phyloP scores from a whole-genome alignment of 306 rosid species.

The Fragaria vesca region DNA sequence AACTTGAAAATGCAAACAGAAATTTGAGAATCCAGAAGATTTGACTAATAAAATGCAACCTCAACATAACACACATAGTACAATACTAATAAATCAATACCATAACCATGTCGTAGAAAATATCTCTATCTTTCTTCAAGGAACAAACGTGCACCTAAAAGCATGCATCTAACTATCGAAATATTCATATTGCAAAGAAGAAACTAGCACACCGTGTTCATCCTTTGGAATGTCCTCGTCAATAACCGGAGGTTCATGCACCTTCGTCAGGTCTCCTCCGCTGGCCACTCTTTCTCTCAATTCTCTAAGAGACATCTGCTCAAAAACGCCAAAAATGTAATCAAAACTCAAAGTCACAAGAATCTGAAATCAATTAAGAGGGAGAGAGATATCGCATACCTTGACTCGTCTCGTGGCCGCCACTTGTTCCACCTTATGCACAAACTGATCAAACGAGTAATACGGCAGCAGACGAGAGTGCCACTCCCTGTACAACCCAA shows the following conservation, averaged over 20 bases:
- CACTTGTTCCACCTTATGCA: conserved; percentile 80
- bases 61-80: background rate
- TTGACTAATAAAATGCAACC: background rate
- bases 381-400: conserved; percentile 29
- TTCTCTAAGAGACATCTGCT: conserved; percentile 71
- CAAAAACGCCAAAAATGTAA: background rate
- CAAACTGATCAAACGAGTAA: conserved; percentile 72
- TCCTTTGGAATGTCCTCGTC: conserved; percentile 37
- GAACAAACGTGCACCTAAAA: too few species aligned
- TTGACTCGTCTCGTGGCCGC: conserved; percentile 75
- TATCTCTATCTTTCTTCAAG: background rate
- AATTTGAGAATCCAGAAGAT: background rate
- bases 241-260: conserved; percentile 49
- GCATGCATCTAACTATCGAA: background rate
- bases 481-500: conserved; percentile 75
- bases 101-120: background rate
- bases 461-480: conserved; percentile 84
- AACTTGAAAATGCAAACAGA: background rate
- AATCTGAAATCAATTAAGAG: background rate
- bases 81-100: background rate
- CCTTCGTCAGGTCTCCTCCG: conserved; percentile 93
- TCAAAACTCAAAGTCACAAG: background rate
- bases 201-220: conserved; percentile 48
- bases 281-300: conserved; percentile 85
- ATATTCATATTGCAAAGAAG: background rate